These are phyloP conservation scores for Pichia sp. DNA, from an alignment of 1,139 yeast genomes.

Conservation along the genomic window DNA sequence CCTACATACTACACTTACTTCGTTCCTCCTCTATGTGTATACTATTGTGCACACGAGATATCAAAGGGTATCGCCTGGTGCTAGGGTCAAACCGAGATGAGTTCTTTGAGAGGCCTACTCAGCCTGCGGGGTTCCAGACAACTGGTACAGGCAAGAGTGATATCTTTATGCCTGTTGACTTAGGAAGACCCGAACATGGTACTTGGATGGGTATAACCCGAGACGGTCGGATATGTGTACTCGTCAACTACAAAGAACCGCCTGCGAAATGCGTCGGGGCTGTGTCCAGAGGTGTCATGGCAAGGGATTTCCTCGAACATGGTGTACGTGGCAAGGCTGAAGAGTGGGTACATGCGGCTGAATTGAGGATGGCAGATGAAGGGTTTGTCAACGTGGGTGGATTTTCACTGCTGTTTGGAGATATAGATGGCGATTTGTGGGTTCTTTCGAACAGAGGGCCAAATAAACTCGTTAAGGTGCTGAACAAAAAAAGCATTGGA, in stretches of 20 bases:
- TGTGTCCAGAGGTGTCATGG: conserved; percentile 63
- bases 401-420: conserved; percentile 75
- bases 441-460: conserved; percentile 44
- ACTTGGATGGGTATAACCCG: conserved; percentile 83
- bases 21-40: conserved; percentile 57
- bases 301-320: conserved; percentile 61
- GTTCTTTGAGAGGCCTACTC: conserved; percentile 65
- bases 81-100: conserved; percentile 84
- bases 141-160: conserved; percentile 15
- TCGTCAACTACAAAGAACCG: conserved; percentile 67
- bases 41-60: conserved; percentile 20
- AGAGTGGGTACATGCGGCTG: conserved; percentile 29
- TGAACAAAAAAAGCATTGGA: too few relatives aligned
- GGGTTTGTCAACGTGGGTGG: conserved; percentile 60
- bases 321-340: too few relatives aligned
- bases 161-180: conserved; percentile 67
- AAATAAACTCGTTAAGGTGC: too few relatives aligned
- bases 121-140: conserved; percentile 45
- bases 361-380: conserved; percentile 22
- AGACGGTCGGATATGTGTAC: conserved; percentile 59
- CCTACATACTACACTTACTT: not conserved
- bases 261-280: conserved; percentile 28
- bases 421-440: conserved; percentile 30
- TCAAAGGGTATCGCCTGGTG: conserved; percentile 44
- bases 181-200: conserved; percentile 78